These are phyloP conservation scores for Breviolum minutum DNA, from an alignment of 73 alveolate genomes.

Conservation along the genomic window DNA sequence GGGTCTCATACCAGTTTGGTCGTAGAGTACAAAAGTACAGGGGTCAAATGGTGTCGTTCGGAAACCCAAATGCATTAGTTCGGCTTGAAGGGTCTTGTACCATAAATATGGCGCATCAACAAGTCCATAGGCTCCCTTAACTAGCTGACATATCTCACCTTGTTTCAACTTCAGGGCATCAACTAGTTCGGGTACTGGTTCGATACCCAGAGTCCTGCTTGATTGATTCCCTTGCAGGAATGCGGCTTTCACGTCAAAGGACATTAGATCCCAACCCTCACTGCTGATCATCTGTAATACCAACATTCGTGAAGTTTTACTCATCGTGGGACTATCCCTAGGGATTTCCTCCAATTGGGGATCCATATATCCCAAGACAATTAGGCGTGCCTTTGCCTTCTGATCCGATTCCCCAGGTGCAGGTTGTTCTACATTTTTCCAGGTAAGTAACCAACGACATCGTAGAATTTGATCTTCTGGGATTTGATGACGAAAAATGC, in stretches of 20 bases:
- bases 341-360: neutral
- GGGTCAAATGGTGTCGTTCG: neutral
- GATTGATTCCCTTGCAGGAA: neutral
- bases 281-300: too few species aligned
- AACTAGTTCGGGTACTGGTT: neutral
- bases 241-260: too few species aligned
- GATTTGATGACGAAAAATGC: neutral
- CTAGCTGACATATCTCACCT: neutral
- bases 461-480: neutral
- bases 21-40: neutral
- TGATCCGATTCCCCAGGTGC: neutral
- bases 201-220: neutral
- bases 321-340: neutral
- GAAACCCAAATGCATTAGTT: neutral
- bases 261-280: too few species aligned
- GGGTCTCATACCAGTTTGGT: too few species aligned
- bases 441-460: neutral
- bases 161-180: neutral
- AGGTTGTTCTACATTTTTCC: neutral
- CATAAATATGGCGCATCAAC: neutral
- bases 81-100: neutral
- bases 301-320: neutral
- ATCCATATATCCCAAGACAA: neutral
- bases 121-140: too few species aligned
- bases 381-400: neutral